Evolutionary conservation across 495 filamentous ascomycete species (phyloP).

Genomic region (Trichocladium uniseriatum): DNA sequence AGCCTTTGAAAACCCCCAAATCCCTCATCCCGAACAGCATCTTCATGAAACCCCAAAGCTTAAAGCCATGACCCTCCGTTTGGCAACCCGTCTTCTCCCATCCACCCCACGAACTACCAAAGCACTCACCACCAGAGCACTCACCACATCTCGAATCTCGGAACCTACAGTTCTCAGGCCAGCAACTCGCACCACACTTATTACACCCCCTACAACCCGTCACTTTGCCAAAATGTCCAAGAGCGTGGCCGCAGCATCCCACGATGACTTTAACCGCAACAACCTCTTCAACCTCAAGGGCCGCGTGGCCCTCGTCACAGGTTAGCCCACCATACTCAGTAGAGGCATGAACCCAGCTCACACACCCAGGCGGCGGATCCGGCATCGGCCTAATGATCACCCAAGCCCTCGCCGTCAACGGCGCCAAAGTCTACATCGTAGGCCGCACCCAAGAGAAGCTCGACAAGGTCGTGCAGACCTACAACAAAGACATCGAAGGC

Average conservation of each 20-base stretch:
- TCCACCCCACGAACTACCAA: neutral
- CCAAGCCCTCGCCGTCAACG: conserved; percentile 67
- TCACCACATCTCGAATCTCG: neutral
- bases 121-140: conserved; percentile 6
- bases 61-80: conserved; percentile 1
- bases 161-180: neutral
- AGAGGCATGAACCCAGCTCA: too few relatives aligned
- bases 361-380: conserved; percentile 35
- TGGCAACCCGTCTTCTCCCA: conserved; percentile 2
- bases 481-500: conserved; percentile 30
- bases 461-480: conserved; percentile 20
- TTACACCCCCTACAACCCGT: neutral
- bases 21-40: too few relatives aligned
- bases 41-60: neutral
- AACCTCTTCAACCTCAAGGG: conserved; percentile 54
- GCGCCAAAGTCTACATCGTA: conserved; percentile 76
- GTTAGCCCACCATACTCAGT: too few relatives aligned
- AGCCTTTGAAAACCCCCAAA: too few relatives aligned
- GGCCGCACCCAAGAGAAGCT: conserved; percentile 50
- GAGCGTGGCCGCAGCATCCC: conserved; percentile 24
- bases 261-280: conserved; percentile 40
- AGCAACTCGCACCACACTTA: neutral
- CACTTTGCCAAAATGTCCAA: conserved; percentile 35
- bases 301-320: conserved; percentile 52
- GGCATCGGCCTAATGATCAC: conserved; percentile 69